Evolutionary conservation across 805 yeast species (phyloP), one percentile per base, ranked within the genome.

Genomic region (Debaryomyces castellii): DNA sequence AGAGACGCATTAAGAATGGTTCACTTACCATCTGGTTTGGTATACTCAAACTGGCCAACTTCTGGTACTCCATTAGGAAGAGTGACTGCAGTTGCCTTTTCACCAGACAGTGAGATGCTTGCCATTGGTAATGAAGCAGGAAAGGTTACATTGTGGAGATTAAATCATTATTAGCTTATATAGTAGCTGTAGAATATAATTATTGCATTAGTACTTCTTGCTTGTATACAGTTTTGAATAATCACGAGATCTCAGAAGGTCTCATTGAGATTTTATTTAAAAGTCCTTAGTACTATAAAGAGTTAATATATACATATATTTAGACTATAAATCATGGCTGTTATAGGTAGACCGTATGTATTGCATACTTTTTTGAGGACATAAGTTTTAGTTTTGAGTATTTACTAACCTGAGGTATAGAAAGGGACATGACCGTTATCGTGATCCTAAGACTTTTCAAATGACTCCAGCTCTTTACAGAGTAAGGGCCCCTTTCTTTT

Each of bases 31-130:
- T 78, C 87, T 21, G 89, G 92, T 52, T 80, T 88, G 16, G 96
- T 89, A 5, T 94, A 83, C 68, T 76, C 83, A 40, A 94, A 94
- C 71, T 94, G 99, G 99, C 99, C 99, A 14, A 94, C 98, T 1
- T 83, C 92, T 43, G 90, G 90, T 5, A 92, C 99, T 0, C 98
- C 99, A 9, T 76, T 94, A 53, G 99, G 99, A n/a, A 82, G 85
- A 53, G 97, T 94, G 27, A 88, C 97, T 0, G 67, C 83, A 14
- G 85, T 82, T 2, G 79, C 82, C 12, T 92, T 92, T 65, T 82
- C 95, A 36, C 89, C 94, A 22, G 80, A 81, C 51, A 81, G 83
- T 48, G 94, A 89, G 65, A 81, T 91, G 83, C 64, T 94, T 40
- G 89, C 91, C 14, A 80, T 89, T 1, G 99, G 96, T 51, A 92